Percentiles rank a stretch among this genome's conserved stretches.
Evolutionary conservation across 169 alveolate species (phyloP).

Genomic region (Eimeria brunetti): DNA sequence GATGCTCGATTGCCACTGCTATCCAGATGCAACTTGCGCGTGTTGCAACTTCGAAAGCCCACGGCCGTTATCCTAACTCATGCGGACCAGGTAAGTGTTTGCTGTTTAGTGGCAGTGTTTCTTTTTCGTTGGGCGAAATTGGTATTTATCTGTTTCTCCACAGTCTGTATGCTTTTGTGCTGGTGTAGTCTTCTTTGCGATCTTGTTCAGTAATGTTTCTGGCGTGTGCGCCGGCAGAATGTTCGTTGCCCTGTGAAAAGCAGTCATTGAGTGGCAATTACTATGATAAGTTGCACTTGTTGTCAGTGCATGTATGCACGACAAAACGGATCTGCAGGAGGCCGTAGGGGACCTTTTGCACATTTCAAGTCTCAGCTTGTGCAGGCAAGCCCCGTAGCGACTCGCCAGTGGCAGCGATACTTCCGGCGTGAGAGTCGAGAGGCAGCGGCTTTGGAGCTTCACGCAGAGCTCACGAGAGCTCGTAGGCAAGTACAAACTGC

Average conservation of each 20-base stretch:
- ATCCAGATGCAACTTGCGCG: conserved; percentile 68
- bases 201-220: neutral
- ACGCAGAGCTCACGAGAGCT: conserved; percentile 29
- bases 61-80: conserved; percentile 57
- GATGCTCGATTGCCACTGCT: conserved; percentile 73
- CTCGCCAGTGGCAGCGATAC: conserved; percentile 29
- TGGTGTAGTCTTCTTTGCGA: neutral
- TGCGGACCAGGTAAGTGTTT: conserved; percentile 55
- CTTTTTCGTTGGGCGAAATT: neutral
- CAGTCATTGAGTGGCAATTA: neutral
- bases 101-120: neutral
- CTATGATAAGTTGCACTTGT: neutral
- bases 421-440: conserved; percentile 58
- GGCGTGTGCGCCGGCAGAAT: neutral
- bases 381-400: conserved; percentile 49
- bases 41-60: conserved; percentile 28
- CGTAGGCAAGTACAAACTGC: neutral
- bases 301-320: neutral
- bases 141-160: neutral
- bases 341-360: neutral
- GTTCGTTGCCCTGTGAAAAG: neutral
- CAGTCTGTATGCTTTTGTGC: neutral
- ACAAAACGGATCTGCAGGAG: neutral
- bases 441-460: conserved; percentile 57
- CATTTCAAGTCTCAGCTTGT: neutral